Percentiles rank a stretch among this genome's conserved stretches.
Conservation (phyloP, 1,284 basidiomycete genomes). For the Microbotryum silenes-acaulis region DNA sequence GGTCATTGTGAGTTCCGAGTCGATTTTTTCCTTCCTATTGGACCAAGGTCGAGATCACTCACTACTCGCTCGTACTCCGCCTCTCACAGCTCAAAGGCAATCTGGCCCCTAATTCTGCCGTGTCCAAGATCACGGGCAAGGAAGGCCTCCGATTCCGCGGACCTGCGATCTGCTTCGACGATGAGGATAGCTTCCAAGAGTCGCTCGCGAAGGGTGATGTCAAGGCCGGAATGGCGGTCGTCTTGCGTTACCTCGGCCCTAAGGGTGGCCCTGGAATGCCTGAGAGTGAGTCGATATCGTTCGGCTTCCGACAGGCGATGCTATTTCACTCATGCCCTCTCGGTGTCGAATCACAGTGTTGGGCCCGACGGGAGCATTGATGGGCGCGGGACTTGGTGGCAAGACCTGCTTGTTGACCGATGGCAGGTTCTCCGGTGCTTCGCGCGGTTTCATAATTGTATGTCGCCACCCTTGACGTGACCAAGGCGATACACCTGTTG, state of each 20-base stretch:
- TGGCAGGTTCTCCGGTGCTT: slow-evolving; percentile 79
- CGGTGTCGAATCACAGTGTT: neutral
- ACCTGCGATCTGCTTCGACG: slow-evolving; percentile 49
- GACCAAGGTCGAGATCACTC: too few species aligned
- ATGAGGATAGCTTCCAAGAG: slow-evolving; percentile 70
- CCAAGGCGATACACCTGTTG: neutral
- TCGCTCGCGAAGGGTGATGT: slow-evolving; percentile 75
- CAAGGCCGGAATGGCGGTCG: slow-evolving; percentile 41
- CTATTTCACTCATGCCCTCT: too few species aligned
- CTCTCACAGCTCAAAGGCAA: slow-evolving; percentile 36
- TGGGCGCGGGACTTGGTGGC: slow-evolving; percentile 81
- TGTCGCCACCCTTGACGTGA: neutral
- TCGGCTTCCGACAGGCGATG: too few species aligned
- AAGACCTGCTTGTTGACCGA: slow-evolving; percentile 78
- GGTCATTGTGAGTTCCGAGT: slow-evolving; percentile 23
- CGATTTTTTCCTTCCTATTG: too few species aligned
- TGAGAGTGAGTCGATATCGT: neutral
- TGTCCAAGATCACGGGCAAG: slow-evolving; percentile 93
- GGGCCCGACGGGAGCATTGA: slow-evolving; percentile 68
- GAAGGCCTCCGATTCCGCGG: slow-evolving; percentile 77
- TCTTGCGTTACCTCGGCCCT: slow-evolving; percentile 10
- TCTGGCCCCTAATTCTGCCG: slow-evolving; percentile 49
- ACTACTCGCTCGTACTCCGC: too few species aligned
- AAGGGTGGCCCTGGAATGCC: slow-evolving; percentile 7
- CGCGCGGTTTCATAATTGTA: slow-evolving; percentile 36